These are phyloP conservation scores for Phytophthora pistaciae DNA, from an alignment of 352 stramenopile species.

Conservation along the genomic window DNA sequence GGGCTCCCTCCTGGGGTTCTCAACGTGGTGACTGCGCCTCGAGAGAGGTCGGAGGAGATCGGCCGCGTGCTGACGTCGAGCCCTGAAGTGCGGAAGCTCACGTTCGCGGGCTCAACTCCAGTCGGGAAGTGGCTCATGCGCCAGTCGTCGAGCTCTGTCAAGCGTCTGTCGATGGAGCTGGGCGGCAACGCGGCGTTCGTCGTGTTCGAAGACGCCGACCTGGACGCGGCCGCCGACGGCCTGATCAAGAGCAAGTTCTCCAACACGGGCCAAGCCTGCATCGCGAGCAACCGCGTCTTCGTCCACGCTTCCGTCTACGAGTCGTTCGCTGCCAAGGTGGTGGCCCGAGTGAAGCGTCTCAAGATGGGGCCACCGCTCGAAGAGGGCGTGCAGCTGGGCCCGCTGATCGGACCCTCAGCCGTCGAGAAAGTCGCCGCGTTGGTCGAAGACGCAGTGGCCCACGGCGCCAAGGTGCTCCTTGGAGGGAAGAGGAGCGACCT, in stretches of 20 bases:
- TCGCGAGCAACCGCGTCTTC: constrained; percentile 92
- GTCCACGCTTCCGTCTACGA: constrained; percentile 93
- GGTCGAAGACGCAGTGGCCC: constrained; percentile 87
- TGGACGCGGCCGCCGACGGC: constrained; percentile 79
- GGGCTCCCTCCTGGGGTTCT: constrained; percentile 86
- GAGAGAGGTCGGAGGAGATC: constrained; percentile 69
- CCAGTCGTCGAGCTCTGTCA: constrained; percentile 77
- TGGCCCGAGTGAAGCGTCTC: constrained; percentile 69
- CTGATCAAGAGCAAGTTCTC: constrained; percentile 85
- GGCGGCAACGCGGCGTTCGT: constrained; percentile 92
- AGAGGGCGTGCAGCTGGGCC: constrained; percentile 83
- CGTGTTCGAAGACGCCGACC: constrained; percentile 89
- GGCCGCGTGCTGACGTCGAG: constrained; percentile 73
- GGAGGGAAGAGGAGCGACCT: constrained; percentile 80
- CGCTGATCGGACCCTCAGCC: constrained; percentile 93
- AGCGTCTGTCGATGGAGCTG: constrained; percentile 83
- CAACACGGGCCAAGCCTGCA: constrained; percentile 87
- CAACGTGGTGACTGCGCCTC: constrained; percentile 83
- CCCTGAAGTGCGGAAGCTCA: constrained; percentile 85
- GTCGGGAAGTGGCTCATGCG: constrained; percentile 82
- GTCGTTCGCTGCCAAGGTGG: constrained; percentile 86
- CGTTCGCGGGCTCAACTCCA: constrained; percentile 85
- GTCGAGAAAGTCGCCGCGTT: constrained; percentile 85
- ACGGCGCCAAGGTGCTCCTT: constrained; percentile 87
- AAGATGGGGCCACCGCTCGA: constrained; percentile 90